Base-by-base conservation (phyloP, 192 early-diverging fungal species). In the Obelidium mucronatum region DNA sequence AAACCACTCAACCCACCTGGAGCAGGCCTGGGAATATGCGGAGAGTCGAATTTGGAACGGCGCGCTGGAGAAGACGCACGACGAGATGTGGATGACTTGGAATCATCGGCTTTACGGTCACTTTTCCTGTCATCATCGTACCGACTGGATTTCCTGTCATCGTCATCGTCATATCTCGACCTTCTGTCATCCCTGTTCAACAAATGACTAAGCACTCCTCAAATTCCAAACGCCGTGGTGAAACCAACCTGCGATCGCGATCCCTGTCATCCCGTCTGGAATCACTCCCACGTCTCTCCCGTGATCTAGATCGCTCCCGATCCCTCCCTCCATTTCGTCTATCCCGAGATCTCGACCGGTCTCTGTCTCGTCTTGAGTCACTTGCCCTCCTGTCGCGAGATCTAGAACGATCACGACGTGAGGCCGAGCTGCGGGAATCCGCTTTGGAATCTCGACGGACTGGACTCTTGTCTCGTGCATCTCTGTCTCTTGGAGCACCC, bases 401-500 rank as follows among this genome's bases (percentile, higher is more conserved):
- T 31, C 55, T 22, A 5, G 55, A 67, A 34, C 81, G 79, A 54
- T 81, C 76, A 72, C 54, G 64, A 22, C 55, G 55, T 11, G 66
- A 61, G 19, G 42, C 66, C 56, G 33, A 54, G 36, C 71, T 33
- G 17, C 79, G n/a, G 53, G 63, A 40, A 28, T 66, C 19, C 30
- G 31, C 70, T 22, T 70, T 62, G 53, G 4, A 33, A 11, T 13
- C 13, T 5, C 8, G 31, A 30, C n/a, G 26, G 19, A 24, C n/a
- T 65, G 55, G 19, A 4, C 61, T 76, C 67, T 42, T 64, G 59
- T 51, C 56, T 65, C 63, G 36, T 67, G 40, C 59, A 42, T 52
- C 24, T 35, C 31, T 24, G 55, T 55, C n/a, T 72, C 35, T 53
- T 34, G 28, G 53, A 26, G 28, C n/a, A 35, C 15, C 40, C 31